Evolutionary conservation across 106 monocot genomes (phyloP).

Genomic region (Dioscorea zingiberensis): DNA sequence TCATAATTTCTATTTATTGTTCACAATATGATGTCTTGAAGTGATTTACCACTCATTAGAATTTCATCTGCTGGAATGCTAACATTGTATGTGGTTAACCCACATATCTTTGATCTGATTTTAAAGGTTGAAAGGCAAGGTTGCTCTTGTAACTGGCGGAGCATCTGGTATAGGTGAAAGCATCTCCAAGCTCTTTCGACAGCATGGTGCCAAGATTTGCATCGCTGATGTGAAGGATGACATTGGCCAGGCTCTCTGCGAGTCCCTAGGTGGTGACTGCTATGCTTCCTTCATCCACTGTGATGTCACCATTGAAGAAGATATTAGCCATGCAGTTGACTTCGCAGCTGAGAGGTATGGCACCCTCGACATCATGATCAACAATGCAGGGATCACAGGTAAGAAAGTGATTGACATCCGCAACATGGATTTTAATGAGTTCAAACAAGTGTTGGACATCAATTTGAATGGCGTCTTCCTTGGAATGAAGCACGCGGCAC

Average conservation of each 20-base stretch:
- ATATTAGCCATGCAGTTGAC: constrained; percentile 57
- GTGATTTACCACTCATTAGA: no score
- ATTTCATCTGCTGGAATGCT: no score
- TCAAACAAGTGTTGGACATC: constrained; percentile 35
- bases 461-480: constrained; percentile 57
- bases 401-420: constrained; percentile 35
- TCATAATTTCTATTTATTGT: no score
- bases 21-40: no score
- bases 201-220: constrained; percentile 48
- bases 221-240: constrained; percentile 47
- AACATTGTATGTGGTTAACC: no score
- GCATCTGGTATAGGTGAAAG: constrained; percentile 55
- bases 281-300: constrained; percentile 55
- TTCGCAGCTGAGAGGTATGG: constrained; percentile 41
- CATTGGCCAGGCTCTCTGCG: constrained; percentile 31
- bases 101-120: no score
- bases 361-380: constrained; percentile 74
- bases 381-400: constrained; percentile 60
- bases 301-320: constrained; percentile 66
- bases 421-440: constrained; percentile 19
- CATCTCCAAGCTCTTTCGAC: constrained; percentile 43
- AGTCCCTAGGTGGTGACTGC: constrained; percentile 46
- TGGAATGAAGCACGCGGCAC: constrained; percentile 68
- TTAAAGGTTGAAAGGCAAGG: constrained; percentile 50
- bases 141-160: constrained; percentile 65